Evolutionary conservation across 176 grass and related monocot genomes (phyloP).

Genomic region (Lolium rigidum): DNA sequence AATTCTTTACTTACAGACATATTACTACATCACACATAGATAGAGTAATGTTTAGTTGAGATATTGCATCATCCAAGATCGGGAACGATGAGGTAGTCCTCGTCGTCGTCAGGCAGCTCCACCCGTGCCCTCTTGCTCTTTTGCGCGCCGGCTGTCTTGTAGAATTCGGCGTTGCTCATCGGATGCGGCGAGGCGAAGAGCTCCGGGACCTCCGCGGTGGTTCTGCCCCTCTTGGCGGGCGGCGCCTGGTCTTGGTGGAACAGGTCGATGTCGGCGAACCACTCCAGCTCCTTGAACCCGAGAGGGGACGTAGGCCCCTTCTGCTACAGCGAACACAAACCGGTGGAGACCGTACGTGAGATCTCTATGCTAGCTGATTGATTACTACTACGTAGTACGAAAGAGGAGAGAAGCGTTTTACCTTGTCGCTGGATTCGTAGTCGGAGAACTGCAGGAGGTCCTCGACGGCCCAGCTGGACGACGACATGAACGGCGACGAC

Average conservation of each 20-base stretch:
- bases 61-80: constrained; percentile 85
- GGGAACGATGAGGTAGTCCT: constrained; percentile 87
- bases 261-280: constrained; percentile 80
- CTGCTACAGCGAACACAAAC: constrained; percentile 39
- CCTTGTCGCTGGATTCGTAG: constrained; percentile 81
- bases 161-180: constrained; percentile 45
- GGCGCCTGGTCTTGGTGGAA: constrained; percentile 61
- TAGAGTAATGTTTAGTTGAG: not conserved
- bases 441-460: constrained; percentile 88
- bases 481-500: constrained; percentile 49
- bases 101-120: constrained; percentile 75
- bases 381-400: not conserved
- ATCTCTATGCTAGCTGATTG: not conserved
- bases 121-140: constrained; percentile 72
- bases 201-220: constrained; percentile 78
- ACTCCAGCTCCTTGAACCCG: constrained; percentile 77
- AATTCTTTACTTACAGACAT: not conserved
- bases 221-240: constrained; percentile 18
- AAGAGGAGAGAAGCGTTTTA: constrained; percentile 2
- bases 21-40: constrained; percentile 1
- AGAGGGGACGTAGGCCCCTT: constrained; percentile 65
- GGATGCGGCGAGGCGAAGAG: constrained; percentile 51
- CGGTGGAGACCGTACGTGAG: not conserved
- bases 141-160: constrained; percentile 49
- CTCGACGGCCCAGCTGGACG: constrained; percentile 74